Percentiles rank a stretch among this genome's conserved stretches.
Conservation (phyloP, 2,329 filamentous ascomycete species). For the Verticillium klebahnii region DNA sequence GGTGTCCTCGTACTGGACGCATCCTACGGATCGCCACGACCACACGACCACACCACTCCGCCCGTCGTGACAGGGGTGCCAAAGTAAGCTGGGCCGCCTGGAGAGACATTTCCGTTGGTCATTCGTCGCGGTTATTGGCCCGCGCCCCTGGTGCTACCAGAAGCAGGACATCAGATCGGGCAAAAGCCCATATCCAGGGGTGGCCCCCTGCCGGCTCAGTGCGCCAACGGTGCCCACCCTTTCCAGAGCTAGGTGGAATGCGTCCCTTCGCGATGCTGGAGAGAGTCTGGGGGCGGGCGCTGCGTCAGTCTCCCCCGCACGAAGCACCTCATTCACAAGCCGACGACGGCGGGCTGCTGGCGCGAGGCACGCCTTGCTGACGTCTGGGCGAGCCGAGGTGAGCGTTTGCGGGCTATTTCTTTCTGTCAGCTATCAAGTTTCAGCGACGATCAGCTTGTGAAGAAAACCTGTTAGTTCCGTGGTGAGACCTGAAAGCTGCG, state of each 20-base stretch:
- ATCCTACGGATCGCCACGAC: not conserved
- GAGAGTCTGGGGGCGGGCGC: not conserved
- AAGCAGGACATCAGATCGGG: slow-evolving; percentile 4
- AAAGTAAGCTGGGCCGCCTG: not conserved
- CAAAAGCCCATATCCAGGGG: not conserved
- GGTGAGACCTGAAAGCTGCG: too few species aligned
- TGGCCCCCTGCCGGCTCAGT: not conserved
- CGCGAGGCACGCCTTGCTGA: not conserved
- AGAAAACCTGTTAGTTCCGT: not conserved
- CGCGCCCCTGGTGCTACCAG: not conserved
- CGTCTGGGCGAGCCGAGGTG: not conserved
- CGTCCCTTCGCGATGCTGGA: not conserved
- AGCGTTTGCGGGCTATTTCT: not conserved
- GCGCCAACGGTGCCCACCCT: slow-evolving; percentile 11
- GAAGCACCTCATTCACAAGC: slow-evolving; percentile 5
- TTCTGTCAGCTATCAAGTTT: not conserved
- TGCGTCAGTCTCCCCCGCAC: slow-evolving; percentile 3
- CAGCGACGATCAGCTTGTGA: not conserved
- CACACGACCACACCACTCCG: not conserved
- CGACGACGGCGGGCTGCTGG: not conserved
- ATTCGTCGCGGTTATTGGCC: not conserved
- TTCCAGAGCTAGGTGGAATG: slow-evolving; percentile 14
- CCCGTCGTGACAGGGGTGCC: not conserved
- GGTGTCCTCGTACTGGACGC: not conserved
- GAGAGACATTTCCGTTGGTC: not conserved